phyloP scores from a whole-genome alignment of 352 stramenopile genomes.

The Plasmopara muralis region DNA sequence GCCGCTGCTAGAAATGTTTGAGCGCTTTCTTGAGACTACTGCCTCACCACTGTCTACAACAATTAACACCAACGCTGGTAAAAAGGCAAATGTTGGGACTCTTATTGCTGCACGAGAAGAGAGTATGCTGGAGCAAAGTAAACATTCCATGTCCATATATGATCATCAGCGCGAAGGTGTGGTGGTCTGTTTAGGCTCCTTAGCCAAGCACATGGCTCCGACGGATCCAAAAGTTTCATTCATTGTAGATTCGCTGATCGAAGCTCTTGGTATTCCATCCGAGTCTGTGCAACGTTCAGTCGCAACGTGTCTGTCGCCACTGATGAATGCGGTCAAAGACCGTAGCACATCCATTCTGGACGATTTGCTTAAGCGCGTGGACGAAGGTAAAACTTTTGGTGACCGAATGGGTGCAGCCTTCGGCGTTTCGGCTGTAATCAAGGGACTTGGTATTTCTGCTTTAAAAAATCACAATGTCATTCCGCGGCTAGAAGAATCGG shows the following conservation, averaged over 20 bases:
- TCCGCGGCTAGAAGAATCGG: slow-evolving; percentile 77
- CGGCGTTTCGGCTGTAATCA: slow-evolving; percentile 97
- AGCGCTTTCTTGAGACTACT: slow-evolving; percentile 64
- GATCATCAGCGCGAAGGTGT: slow-evolving; percentile 87
- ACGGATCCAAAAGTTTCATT: slow-evolving; percentile 83
- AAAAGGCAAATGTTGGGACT: slow-evolving; percentile 31
- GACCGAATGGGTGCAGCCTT: slow-evolving; percentile 92
- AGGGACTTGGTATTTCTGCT: slow-evolving; percentile 97
- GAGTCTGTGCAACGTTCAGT: slow-evolving; percentile 92
- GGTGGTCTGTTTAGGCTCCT: slow-evolving; percentile 84
- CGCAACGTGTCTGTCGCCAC: slow-evolving; percentile 81
- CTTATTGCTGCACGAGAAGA: slow-evolving; percentile 23
- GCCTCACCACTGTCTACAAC: slow-evolving; percentile 17
- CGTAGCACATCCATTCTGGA: slow-evolving; percentile 72
- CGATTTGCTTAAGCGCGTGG: slow-evolving; percentile 64
- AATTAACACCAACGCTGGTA: slow-evolving; percentile 8
- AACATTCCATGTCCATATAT: slow-evolving; percentile 47
- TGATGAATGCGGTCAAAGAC: slow-evolving; percentile 80
- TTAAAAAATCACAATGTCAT: slow-evolving; percentile 98
- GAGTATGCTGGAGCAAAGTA: slow-evolving; percentile 26
- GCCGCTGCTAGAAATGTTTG: slow-evolving; percentile 63
- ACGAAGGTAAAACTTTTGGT: slow-evolving; percentile 74
- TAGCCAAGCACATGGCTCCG: slow-evolving; percentile 88
- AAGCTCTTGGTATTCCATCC: slow-evolving; percentile 87
- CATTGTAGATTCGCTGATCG: slow-evolving; percentile 84